Evolutionary conservation across 768 basidiomycete genomes (phyloP), one percentile per base, ranked within the genome.

Genomic region (Pisolithus tinctorius): DNA sequence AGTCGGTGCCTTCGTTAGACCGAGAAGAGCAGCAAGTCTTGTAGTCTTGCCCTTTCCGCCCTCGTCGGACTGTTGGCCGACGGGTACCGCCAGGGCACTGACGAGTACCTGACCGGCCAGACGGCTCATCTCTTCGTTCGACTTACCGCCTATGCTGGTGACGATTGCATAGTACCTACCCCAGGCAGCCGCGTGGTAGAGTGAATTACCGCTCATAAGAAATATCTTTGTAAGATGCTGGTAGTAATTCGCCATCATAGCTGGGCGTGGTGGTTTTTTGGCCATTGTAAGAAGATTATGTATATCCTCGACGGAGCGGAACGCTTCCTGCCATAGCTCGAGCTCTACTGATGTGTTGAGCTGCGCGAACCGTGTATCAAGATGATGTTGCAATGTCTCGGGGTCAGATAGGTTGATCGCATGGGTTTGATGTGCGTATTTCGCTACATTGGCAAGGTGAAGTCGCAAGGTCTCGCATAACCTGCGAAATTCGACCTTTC

Each of bases 241-340:
- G 71, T 98, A 98, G 72, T 97, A 98, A 68, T 90, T 93, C 53
- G 93, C 92, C 94, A 98, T 97, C 93, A 97, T 95, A 11, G 85
- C 79, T 0, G 92, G 91, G 31, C 92, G 84, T 1, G 93, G 91
- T 0, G 90, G 83, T 70, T 93, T 95, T 68, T 95, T 95, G 27
- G 88, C 87, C 81, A 92, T 84, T 10, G 85, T 89, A 57, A 99
- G 82, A 34, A 98, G 79, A 61, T 93, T 93, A 73, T 98, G 95
- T 37, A 97, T 89, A 67, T 99, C 95, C 69, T 99, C 95, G 54
- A 97, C 93, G 39, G 92, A 93, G 54, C 95, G 88, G 80, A 97
- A 99, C 9, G 93, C 95, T 63, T 97, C 95, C 63, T 97, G 94
- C 95, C 95, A 99, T 26, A 99, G 79, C 71, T 99, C 95, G 56